Conservation (phyloP, 2,329 filamentous ascomycete genomes). For the Penicillium sp. region DNA sequence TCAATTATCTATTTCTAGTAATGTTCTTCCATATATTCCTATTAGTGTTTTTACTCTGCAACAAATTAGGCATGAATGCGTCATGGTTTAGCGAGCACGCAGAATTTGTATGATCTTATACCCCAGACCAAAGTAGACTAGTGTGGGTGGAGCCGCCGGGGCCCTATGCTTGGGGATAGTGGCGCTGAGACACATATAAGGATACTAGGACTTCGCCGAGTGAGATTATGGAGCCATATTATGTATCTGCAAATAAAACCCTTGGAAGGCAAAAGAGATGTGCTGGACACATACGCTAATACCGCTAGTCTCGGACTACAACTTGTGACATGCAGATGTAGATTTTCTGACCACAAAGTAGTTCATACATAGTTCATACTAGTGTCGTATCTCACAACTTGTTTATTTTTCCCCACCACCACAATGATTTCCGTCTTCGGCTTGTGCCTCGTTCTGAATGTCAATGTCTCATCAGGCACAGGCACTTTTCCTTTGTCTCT, state of each 20-base stretch:
- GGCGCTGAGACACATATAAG: background rate
- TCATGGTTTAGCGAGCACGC: background rate
- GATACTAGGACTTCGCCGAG: background rate
- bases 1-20: background rate
- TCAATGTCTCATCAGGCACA: conserved; percentile 17
- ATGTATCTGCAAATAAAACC: background rate
- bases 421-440: background rate
- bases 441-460: conserved; percentile 13
- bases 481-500: background rate
- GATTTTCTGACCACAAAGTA: background rate
- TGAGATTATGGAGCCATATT: background rate
- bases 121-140: background rate
- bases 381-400: background rate
- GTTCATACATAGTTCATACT: background rate
- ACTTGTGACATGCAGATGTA: background rate
- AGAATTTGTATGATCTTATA: background rate
- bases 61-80: background rate
- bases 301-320: background rate
- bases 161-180: background rate
- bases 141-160: background rate
- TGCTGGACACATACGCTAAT: background rate
- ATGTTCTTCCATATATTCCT: background rate
- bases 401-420: background rate
- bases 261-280: background rate
- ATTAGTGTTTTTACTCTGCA: background rate